phyloP scores from a whole-genome alignment of 2,329 filamentous ascomycete species.

The Leptographium galeiforme region DNA sequence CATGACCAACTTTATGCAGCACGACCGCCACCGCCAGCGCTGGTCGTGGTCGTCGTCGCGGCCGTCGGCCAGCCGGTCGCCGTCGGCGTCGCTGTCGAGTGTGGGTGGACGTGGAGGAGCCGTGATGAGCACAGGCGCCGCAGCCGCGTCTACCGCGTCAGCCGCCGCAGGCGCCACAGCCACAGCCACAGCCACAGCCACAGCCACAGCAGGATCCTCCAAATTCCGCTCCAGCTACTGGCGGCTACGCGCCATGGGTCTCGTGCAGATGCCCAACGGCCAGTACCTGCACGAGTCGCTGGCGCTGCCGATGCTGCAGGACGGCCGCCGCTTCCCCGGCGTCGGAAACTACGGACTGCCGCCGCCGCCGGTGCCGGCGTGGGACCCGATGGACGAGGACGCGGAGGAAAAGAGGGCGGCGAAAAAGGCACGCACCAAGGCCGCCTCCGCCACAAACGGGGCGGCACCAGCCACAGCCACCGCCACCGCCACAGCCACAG shows the following conservation, averaged over 20 bases:
- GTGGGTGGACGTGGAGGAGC: no score
- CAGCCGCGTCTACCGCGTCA: not conserved
- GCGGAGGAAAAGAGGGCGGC: not conserved
- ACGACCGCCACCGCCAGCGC: constrained; percentile 1
- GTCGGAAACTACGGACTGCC: constrained; percentile 23
- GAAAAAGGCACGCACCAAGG: not conserved
- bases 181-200: no score
- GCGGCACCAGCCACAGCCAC: not conserved
- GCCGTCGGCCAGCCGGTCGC: not conserved
- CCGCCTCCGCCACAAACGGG: not conserved
- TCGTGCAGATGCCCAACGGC: constrained; percentile 14
- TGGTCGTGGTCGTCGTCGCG: not conserved
- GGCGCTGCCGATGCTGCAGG: constrained; percentile 23
- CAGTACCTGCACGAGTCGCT: constrained; percentile 32
- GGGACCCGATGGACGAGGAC: not conserved
- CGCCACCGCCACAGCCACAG: not conserved
- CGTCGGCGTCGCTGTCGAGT: not conserved
- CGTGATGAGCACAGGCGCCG: no score
- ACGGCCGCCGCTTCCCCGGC: constrained; percentile 25
- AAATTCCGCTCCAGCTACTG: constrained; percentile 17
- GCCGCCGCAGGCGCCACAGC: not conserved
- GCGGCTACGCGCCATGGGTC: constrained; percentile 34
- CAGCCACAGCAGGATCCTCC: not conserved
- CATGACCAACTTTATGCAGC: constrained; percentile 10
- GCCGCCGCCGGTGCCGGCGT: not conserved